Base-by-base conservation (phyloP, 169 alveolate species). In the Plasmodium ovale region DNA sequence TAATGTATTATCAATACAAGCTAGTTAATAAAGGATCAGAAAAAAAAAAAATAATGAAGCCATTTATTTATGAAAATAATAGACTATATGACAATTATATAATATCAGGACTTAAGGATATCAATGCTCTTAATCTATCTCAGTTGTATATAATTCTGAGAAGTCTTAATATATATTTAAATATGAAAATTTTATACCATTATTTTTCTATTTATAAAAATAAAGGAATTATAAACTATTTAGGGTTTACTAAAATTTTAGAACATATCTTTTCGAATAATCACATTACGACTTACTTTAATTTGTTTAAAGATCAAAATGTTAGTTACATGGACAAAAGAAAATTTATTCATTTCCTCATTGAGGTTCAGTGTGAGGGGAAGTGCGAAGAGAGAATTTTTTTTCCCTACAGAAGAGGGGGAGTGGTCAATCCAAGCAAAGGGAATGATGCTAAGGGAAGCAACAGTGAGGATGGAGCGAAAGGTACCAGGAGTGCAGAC, bases 251-350 rank as follows among this genome's bases (percentile, higher is more conserved):
- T 3, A 85, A 85, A 85, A 85, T 85, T 29, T 51, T 85, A 49
- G 91, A 85, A 47, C 91, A 85, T 60, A 85, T 85, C 9, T 85
- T 85, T 69, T 85, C 91, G 16, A 85, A 85, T 69, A 85, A 56
- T 25, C 87, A 85, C 29, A 85, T 85, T 16, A 37, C 85, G 10
- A 68, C 25, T 27, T 33, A 85, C 58, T 85, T 85, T 85, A 71
- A 85, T 56, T 29, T 68, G 49, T 85, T 68, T 70, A 85, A 85
- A 49, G 74, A 71, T 56, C 51, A 85, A 19, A 58, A 54, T 1
- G 25, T 19, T 31, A 69, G 64, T 71, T 85, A 71, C 44, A 69
- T 85, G 58, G 91, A 64, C 31, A 85, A 85, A 27, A 85, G 64
- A 44, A 68, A 54, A 1, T 85, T 85, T 67, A 69, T 85, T 71